Percentiles rank a stretch among this genome's conserved stretches.
phyloP scores from a whole-genome alignment of 129 eudicot genomes.

The Sambucus nigra region DNA sequence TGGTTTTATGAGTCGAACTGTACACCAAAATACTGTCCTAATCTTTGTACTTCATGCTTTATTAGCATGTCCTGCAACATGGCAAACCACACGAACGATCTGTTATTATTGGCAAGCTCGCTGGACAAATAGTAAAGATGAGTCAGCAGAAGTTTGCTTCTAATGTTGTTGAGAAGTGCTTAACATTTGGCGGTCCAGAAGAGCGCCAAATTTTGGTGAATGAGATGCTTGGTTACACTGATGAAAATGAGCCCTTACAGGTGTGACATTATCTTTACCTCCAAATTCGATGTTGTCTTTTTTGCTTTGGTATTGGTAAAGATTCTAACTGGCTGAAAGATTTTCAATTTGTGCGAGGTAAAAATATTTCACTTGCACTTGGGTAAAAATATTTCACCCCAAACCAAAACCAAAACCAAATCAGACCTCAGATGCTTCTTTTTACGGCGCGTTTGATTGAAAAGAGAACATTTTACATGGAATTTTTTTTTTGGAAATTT shows the following conservation, averaged over 20 bases:
- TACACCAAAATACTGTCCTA: neutral
- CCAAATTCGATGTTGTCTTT: neutral
- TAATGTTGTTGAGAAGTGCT: constrained; percentile 82
- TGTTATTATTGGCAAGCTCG: constrained; percentile 51
- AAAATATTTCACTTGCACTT: too few species aligned
- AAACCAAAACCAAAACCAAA: too few species aligned
- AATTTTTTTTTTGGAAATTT: too few species aligned
- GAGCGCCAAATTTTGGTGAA: constrained; percentile 66
- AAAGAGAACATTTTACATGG: too few species aligned
- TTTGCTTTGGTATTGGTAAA: neutral
- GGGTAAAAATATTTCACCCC: too few species aligned
- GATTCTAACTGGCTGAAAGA: too few species aligned
- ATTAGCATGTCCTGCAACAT: constrained; percentile 75
- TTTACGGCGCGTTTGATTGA: too few species aligned
- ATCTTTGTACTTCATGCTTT: constrained; percentile 3
- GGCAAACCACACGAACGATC: constrained; percentile 78
- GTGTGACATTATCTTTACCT: constrained; percentile 16
- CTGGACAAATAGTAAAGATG: constrained; percentile 74
- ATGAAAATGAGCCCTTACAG: constrained; percentile 82
- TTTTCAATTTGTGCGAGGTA: too few species aligned
- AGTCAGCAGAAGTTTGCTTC: constrained; percentile 93
- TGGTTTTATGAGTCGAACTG: neutral
- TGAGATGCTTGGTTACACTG: constrained; percentile 75
- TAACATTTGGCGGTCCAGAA: constrained; percentile 53
- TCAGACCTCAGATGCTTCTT: too few species aligned